Base-by-base conservation (phyloP, 805 yeast genomes). In the Spencermartinsiella europaea region DNA sequence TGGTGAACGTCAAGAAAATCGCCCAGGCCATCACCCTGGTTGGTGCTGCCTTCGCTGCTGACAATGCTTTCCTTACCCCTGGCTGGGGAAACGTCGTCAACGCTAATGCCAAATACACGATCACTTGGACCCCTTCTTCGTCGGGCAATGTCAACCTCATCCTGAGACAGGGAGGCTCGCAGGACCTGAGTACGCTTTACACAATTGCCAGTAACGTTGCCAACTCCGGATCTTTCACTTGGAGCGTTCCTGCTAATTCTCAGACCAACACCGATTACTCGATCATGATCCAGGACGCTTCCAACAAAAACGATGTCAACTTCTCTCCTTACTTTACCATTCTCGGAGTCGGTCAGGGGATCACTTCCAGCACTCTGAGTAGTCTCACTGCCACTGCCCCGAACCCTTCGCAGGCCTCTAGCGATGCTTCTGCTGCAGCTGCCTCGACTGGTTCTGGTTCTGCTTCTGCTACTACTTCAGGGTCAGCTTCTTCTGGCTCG, bases 101-200 rank as follows among this genome's bases (percentile, higher is more conserved):
- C 38, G 67, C 66, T 17, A 60, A 60, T 38, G 48, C 46, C 28
- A 43, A 46, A 15, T 46, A 54, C 49, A 47, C 50, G 44, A 49
- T 65, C 36, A 61, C 56, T 35, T 65, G 69, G 69, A 45, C 34
- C 12, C 58, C 62, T 7, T 42, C 56, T n/a, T 51, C 61, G 34
- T 27, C 36, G 5, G 53, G 50, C 10, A 53, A 49, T 27, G 59
- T 65, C 45, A 50, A 50, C 44, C 51, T 65, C 34, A 40, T 63
- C 37, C 51, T 63, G 20, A 49, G 59, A 43, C 40, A 41, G 2
- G 68, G 67, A 25, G 58, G 49, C 21, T 50, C 61, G 22, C n/a
- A 46, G 35, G 47, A 60, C 44, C 51, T 65, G 37, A 39, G 33
- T 17, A 45, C 55, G 19, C 44, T 56, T 15, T 25, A 39, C 45